Base-by-base conservation (phyloP, 805 yeast species). In the Candida parachauliodes region DNA sequence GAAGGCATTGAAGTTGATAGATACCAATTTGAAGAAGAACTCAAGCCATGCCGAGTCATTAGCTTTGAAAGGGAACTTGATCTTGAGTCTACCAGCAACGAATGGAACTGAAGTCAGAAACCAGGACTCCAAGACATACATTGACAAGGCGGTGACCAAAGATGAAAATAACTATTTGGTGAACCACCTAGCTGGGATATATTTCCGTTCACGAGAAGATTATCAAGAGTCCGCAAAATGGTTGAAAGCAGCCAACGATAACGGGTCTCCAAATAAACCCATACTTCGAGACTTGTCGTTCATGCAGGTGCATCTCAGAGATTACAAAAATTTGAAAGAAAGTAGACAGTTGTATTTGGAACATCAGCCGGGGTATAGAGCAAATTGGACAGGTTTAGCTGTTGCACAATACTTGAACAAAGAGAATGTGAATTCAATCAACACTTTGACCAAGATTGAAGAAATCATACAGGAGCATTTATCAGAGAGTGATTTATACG, bases 321-420 rank as follows among this genome's bases (percentile, higher is more conserved):
- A 87, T 52, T 87, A 68, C 55, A 76, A 75, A 48, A 71, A 71
- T 17, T 70, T 83, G 44, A 70, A 76, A 4, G 74, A 64, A 8
- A 74, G 91, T 2, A 75, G 97, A 50, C 78, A 76, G 42, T 69
- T 71, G 26, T 80, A 79, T 50, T 71, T 93, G 59, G 85, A 83
- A 50, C 72, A 75, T 18, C 81, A 76, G 49, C 79, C 93, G 8
- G 95, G 95, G 0, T 85, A 78, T 55, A 75, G 96, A 46, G 88
- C 91, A 44, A 85, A 87, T 54, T 89, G 96, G 96, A 84, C 95
- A 1, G 81, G 83, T 0, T 70, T 84, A 36, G 96, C 95, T 1
- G 72, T 88, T 29, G 95, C 97, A 1, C 87, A 83, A 54, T 86
- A 85, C 57, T 68, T 89, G 54, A 77, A 76, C 55, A 74, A 76